A percentile compares a stretch with the other conserved stretches of the same genome.
phyloP scores from a whole-genome alignment of 495 filamentous ascomycete genomes.

The Acidiella bohemica region DNA sequence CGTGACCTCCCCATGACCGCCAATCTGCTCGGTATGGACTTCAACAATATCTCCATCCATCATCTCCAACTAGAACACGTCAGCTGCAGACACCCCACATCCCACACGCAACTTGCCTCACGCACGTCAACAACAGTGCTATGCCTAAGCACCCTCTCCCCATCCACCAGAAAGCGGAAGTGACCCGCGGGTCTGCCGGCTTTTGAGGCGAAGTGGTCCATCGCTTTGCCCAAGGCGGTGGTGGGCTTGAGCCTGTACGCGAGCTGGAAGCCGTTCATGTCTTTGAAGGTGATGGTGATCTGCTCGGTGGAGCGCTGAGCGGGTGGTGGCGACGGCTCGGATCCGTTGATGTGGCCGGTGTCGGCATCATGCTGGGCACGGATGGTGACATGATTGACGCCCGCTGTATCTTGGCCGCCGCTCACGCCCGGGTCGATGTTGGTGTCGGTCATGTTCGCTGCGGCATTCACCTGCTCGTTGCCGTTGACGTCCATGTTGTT shows the following conservation, averaged over 20 bases:
- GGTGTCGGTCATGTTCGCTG: no score
- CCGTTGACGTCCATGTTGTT: no score
- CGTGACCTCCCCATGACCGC: no score
- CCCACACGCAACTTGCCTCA: not conserved
- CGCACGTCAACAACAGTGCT: slow-evolving; percentile 4
- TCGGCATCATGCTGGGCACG: not conserved
- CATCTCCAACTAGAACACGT: slow-evolving; percentile 3
- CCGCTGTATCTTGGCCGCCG: no score
- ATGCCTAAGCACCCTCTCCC: slow-evolving; percentile 1
- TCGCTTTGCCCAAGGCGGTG: slow-evolving; percentile 10
- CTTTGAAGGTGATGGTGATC: not conserved
- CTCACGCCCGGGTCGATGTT: no score
- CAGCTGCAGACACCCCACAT: not conserved
- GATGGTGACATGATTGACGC: no score
- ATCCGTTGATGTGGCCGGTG: not conserved
- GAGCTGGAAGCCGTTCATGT: slow-evolving; percentile 1
- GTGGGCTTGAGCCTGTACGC: slow-evolving; percentile 4
- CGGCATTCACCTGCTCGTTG: no score
- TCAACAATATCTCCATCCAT: slow-evolving; percentile 10
- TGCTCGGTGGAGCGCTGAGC: not conserved
- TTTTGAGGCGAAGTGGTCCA: slow-evolving; percentile 5
- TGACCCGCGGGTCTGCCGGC: not conserved
- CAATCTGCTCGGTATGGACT: slow-evolving; percentile 9
- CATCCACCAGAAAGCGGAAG: slow-evolving; percentile 10
- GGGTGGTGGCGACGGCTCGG: not conserved